Percentiles rank a stretch among this genome's conserved stretches.
Evolutionary conservation across 352 stramenopile genomes (phyloP).

Genomic region (Thraustotheca clavata): DNA sequence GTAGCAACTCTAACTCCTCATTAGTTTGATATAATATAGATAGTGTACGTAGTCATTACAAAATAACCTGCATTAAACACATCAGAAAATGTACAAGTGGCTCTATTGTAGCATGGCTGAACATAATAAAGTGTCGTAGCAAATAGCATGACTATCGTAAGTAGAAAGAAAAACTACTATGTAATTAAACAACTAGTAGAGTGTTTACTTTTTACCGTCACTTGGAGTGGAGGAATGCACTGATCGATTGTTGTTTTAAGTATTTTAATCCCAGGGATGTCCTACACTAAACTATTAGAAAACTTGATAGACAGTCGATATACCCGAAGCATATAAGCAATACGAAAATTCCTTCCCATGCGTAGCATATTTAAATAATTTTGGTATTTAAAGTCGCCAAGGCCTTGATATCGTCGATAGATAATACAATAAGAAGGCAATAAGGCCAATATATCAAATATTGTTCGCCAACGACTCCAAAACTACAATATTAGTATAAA

Average conservation of each 20-base stretch:
- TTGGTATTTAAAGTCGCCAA: not conserved
- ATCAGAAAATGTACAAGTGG: constrained; percentile 71
- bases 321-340: constrained; percentile 40
- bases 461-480: constrained; percentile 27
- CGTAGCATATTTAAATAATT: constrained; percentile 36
- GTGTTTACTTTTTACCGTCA: not conserved
- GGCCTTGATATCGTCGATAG: not conserved
- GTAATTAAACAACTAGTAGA: not conserved
- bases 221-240: not conserved
- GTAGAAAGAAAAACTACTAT: constrained; percentile 47
- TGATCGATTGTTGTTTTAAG: constrained; percentile 39
- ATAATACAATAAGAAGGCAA: constrained; percentile 36
- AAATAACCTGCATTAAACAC: constrained; percentile 81
- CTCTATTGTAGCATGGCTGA: constrained; percentile 65
- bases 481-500: constrained; percentile 6
- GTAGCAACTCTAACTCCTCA: constrained; percentile 42
- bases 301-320: constrained; percentile 52
- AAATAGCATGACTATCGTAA: constrained; percentile 65
- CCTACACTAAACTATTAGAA: constrained; percentile 25
- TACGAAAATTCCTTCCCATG: constrained; percentile 40
- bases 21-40: not conserved
- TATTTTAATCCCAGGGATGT: constrained; percentile 35
- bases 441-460: constrained; percentile 46
- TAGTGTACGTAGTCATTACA: constrained; percentile 67
- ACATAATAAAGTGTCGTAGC: constrained; percentile 66